Evolutionary conservation across 1,139 yeast genomes (phyloP), one percentile per base, ranked within the genome.

Genomic region (Geotrichum fermentans): DNA sequence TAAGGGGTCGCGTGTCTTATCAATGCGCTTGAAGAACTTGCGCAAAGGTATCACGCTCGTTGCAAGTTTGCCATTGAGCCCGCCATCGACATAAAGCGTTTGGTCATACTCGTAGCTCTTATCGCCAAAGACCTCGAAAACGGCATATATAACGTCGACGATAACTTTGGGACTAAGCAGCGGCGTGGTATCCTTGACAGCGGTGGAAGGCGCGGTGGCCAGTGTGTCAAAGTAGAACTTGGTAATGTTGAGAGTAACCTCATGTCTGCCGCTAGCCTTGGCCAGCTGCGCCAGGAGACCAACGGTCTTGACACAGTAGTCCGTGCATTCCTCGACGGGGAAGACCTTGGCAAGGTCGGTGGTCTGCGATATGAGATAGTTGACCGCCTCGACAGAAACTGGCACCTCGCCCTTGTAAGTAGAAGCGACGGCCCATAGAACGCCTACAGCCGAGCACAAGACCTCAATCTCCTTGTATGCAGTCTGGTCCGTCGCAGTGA

Each of bases 111-210:
- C 73, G 59, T 72, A 83, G 29, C 70, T 73, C 22, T 72, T 73
- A 67, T 92, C 97, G n/a, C 85, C 87, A 65, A 84, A 92, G 6
- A 89, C 72, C 54, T 88, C 96, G 65, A 80, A 88, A 8, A 89
- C 60, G 7, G 78, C 70, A 58, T 87, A 82, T 29, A 86, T 65
- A 20, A 82, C 68, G 51, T 84, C 92, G 47, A 81, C 67, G 5
- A 80, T 71, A 6, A 82, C 65, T 52, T 70, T 57, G 3, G 63
- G 63, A 4, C 64, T 66, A 8, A 62, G 53, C 8, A 61, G 57
- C 22, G 63, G 63, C 21, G 80, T 72, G 6, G 34, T 5, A 6
- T 44, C 47, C 17, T 33, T 34, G n/a, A 28, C 29, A 10, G 43
- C 21, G 16, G 36, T 37, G 13, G 44, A 18, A n/a, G 40, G 21